These are phyloP conservation scores for Phoenix dactylifera DNA, from an alignment of 176 grass and related monocot genomes.

Conservation along the genomic window DNA sequence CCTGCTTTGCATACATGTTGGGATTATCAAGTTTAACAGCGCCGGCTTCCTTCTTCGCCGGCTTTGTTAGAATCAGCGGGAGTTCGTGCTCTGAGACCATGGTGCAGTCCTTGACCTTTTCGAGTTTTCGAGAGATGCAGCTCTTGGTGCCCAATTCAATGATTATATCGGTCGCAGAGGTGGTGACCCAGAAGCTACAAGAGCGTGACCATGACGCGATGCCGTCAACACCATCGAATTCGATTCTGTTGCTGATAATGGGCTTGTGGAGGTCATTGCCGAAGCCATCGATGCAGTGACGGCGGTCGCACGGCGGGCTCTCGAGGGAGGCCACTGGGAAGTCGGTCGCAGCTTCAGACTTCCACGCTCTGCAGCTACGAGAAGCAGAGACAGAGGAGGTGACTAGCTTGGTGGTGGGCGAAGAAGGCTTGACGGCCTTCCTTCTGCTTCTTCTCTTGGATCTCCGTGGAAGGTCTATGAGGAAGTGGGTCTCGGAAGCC, in stretches of 20 bases:
- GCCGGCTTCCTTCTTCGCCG: constrained; percentile 14
- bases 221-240: background rate
- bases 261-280: background rate
- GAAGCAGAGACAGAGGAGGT: constrained; percentile 35
- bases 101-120: constrained; percentile 8
- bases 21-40: constrained; percentile 23
- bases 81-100: constrained; percentile 17
- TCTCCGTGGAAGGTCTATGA: constrained; percentile 38
- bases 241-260: background rate
- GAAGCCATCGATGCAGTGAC: constrained; percentile 30
- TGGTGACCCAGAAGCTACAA: constrained; percentile 27
- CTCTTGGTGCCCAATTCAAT: constrained; percentile 33
- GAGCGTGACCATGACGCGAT: background rate
- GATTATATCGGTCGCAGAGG: constrained; percentile 56
- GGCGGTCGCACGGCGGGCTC: constrained; percentile 26
- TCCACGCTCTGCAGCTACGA: constrained; percentile 22
- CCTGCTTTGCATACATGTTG: constrained; percentile 12
- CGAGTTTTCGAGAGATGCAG: constrained; percentile 5
- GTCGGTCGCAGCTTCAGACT: constrained; percentile 2
- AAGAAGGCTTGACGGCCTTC: constrained; percentile 22
- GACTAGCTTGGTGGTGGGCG: constrained; percentile 20
- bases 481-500: constrained; percentile 43
- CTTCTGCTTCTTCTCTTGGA: constrained; percentile 35
- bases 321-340: constrained; percentile 21
- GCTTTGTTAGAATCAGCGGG: constrained; percentile 59